Base-by-base conservation (phyloP, 2,329 filamentous ascomycete genomes). In the Coniochaeta sp. region DNA sequence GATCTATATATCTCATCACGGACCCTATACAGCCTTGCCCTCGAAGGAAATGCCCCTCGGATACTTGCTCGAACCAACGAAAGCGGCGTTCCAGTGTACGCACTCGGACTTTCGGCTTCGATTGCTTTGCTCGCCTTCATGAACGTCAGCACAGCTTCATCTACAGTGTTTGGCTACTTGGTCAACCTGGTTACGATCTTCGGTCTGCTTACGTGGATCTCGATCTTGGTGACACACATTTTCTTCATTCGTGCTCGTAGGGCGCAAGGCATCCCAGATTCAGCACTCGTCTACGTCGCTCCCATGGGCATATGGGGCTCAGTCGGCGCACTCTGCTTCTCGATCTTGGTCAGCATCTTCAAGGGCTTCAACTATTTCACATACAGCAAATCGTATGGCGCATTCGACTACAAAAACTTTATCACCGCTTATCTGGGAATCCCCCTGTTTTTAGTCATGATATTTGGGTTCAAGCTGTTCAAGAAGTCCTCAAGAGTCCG, bases 391-490 rank as follows among this genome's bases (percentile, higher is more conserved):
- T 9, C 7, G 42, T 71, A 74, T n/a, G 62, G 62, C 0, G 55
- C 58, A n/a, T 63, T 57, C 52, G 71, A 68, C 10, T 70, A 71
- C 0, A 64, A 71, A 0, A 68, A 69, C 55, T 79, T 79, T 65
- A 61, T 79, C 14, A 71, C 75, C 4, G 71, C 72, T 1, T 79
- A 80, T 62, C 74, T 79, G 59, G 74, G 71, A 0, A 67, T 79
- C 26, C 71, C 72, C 7, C 71, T 77, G 59, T 77, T 75, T 61
- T 63, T 75, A 30, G 62, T 67, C n/a, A 69, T 88, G 16, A 87
- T 79, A 66, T 57, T 84, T 12, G 79, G 77, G 3, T 87, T 84
- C 81, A 88, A 88, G 70, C 19, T 85, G 4, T 57, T 80, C 62
- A 81, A 85, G 67, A 77, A 74, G 65, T 84, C 82, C 0, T 81